Evolutionary conservation across 2,329 filamentous ascomycete genomes (phyloP), one percentile per base, ranked within the genome.

Genomic region (Diplodia corticola): DNA sequence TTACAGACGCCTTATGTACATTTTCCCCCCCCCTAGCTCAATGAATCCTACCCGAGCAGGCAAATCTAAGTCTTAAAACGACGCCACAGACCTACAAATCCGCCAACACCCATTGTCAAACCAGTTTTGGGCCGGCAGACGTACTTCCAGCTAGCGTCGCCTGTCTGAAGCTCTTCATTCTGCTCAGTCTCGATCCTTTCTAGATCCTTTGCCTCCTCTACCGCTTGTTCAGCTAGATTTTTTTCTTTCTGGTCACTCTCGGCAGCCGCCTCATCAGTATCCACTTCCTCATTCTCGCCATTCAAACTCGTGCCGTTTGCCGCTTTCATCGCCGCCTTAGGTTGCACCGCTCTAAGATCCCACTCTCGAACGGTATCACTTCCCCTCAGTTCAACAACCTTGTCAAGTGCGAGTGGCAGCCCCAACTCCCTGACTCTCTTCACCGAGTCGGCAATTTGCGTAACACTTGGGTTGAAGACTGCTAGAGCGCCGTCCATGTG

Each of bases 391-490:
- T 91, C 88, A 17, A 90, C 72, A 0, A 88, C 85, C 51, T 81
- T 83, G 46, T 90, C 87, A 9, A 88, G 76, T 28, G 82, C 75
- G 53, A 88, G 81, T 0, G 86, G 86, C 63, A 91, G 78, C 2
- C 76, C 77, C 13, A 85, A 79, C 30, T 83, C 77, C 66, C 83
- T 83, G 35, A 88, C 84, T 46, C 80, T 75, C 53, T 84, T 78
- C 30, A 89, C 80, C 67, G 89, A 90, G 5, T 88, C 84, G 48
- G 84, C 87, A 65, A 94, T 89, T 75, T 94, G 91, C 10, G 91
- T 93, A 67, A 95, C 87, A 71, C 88, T 91, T 0, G 91, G 91
- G 69, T 87, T 88, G 78, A 93, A 95, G 1, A 92, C 82, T 15
- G 90, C 81, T 35, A 94, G 79, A 9, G 85, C 80, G 0, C 88